Percentiles rank a stretch among this genome's conserved stretches.
Conservation (phyloP, 768 basidiomycete species). For the Russula emetica region DNA sequence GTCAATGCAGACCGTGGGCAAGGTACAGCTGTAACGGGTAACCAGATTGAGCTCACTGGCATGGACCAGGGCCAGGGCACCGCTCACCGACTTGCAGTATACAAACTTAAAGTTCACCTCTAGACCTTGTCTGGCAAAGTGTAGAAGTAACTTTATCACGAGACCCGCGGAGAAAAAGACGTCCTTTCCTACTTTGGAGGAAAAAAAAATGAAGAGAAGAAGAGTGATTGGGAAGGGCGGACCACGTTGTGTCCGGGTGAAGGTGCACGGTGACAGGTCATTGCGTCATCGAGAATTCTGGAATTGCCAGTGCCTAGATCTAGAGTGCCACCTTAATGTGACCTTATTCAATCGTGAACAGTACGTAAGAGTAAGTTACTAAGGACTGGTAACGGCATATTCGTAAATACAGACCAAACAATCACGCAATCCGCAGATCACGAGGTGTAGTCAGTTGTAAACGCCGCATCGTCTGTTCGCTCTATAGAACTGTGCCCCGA, state of each 20-base stretch:
- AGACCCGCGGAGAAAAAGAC: neutral
- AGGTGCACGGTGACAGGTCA: neutral
- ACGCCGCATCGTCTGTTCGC: too few species aligned
- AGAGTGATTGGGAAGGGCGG: neutral
- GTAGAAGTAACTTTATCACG: neutral
- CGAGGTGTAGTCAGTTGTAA: too few species aligned
- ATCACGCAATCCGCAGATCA: too few species aligned
- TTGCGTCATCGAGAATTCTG: neutral
- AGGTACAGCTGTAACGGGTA: neutral
- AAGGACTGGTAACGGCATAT: too few species aligned
- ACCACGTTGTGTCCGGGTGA: neutral
- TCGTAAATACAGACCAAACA: too few species aligned
- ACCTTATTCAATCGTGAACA: too few species aligned
- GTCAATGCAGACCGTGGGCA: neutral
- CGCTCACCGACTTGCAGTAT: too few species aligned
- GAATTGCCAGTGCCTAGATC: too few species aligned
- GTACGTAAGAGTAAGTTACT: too few species aligned
- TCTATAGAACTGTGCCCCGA: neutral
- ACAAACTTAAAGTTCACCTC: neutral
- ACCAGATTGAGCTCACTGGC: neutral
- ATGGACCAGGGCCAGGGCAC: neutral
- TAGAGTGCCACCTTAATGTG: too few species aligned
- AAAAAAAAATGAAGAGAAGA: too few species aligned
- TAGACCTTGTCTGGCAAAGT: neutral
- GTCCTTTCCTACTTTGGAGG: too few species aligned